Percentiles rank a stretch among this genome's conserved stretches.
phyloP scores from a whole-genome alignment of 2,329 filamentous ascomycete species.

The Fusarium papillatum region DNA sequence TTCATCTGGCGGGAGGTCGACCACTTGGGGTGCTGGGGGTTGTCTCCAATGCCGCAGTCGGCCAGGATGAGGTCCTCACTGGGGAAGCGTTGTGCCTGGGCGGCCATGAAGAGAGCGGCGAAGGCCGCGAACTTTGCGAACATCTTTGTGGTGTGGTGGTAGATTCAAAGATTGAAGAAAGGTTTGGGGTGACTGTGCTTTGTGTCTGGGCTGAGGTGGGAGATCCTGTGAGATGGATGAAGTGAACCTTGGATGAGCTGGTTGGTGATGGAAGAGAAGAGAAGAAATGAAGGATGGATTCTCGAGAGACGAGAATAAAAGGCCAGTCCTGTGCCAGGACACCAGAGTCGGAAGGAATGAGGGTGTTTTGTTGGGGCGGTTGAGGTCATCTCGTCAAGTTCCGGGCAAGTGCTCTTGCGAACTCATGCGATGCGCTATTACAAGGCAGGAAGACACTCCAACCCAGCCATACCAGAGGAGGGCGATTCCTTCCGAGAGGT shows the following conservation, averaged over 20 bases:
- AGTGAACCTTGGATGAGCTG: not conserved
- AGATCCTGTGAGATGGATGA: conserved; percentile 6
- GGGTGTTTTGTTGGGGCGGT: conserved; percentile 16
- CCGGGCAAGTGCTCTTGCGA: conserved; percentile 7
- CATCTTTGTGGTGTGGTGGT: conserved; percentile 36
- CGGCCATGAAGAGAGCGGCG: conserved; percentile 38
- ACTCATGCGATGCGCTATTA: not conserved
- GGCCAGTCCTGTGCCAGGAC: not conserved
- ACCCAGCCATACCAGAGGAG: not conserved
- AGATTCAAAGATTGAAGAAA: not conserved
- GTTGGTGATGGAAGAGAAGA: not conserved
- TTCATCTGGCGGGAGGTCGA: conserved; percentile 60
- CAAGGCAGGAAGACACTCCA: not conserved
- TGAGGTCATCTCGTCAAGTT: conserved; percentile 1
- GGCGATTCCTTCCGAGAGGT: not conserved
- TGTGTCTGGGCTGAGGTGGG: not conserved
- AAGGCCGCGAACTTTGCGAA: conserved; percentile 40
- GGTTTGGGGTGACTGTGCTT: not conserved
- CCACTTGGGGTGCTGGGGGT: conserved; percentile 54
- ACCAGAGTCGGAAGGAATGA: not conserved
- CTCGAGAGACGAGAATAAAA: not conserved
- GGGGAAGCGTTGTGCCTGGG: conserved; percentile 43
- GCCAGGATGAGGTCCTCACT: conserved; percentile 56
- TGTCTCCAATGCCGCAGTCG: conserved; percentile 58
- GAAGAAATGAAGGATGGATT: not conserved